Conservation (phyloP, 306 rosid genomes). For the Lotus japonicus region DNA sequence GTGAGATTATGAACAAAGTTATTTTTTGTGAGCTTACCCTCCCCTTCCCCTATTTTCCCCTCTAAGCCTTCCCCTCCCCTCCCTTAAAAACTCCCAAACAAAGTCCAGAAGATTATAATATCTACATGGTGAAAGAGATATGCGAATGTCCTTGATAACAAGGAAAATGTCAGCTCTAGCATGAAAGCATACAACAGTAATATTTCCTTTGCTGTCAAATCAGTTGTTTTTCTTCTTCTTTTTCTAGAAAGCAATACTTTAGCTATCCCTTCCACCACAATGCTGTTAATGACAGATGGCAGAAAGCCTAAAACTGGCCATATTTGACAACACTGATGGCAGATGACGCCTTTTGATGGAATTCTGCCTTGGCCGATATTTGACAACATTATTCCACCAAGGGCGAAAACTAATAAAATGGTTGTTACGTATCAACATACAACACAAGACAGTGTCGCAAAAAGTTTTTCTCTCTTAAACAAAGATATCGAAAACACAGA, state of each 20-base stretch:
- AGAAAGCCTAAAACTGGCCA: no score
- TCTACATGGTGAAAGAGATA: not conserved
- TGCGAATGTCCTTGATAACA: not conserved
- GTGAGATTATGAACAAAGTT: no score
- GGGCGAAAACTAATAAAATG: not conserved
- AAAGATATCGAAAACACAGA: not conserved
- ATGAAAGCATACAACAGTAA: not conserved
- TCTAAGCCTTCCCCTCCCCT: no score
- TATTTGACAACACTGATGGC: no score
- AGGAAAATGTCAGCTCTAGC: conserved; percentile 3
- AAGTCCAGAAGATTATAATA: not conserved
- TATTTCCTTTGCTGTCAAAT: not conserved
- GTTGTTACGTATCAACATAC: not conserved
- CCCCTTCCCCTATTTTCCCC: no score
- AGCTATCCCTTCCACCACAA: conserved; percentile 1
- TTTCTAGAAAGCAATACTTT: not conserved
- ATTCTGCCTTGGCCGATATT: no score
- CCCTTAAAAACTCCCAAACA: no score
- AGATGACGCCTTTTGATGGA: no score
- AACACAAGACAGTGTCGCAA: not conserved
- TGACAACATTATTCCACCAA: no score
- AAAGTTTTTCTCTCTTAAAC: not conserved
- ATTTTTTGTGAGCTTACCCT: no score
- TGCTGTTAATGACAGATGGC: not conserved
- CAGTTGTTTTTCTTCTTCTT: not conserved